Evolutionary conservation across 2,329 filamentous ascomycete species (phyloP).

Genomic region (Trematosphaeria pertusa): DNA sequence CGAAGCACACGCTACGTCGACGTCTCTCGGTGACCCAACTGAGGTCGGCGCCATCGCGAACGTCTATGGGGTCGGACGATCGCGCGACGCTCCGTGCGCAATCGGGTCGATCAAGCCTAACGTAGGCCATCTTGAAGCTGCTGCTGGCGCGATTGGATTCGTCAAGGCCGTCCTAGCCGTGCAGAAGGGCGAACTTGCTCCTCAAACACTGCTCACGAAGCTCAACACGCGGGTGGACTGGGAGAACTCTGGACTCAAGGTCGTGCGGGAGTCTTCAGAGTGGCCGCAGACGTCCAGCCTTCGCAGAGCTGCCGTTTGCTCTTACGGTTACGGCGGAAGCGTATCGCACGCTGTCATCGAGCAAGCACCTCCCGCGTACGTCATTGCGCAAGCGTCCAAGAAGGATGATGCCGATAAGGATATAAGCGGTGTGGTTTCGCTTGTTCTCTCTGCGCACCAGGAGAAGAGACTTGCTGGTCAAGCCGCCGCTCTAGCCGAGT

Average conservation of each 20-base stretch:
- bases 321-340: constrained; percentile 55
- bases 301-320: constrained; percentile 52
- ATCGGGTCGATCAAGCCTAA: constrained; percentile 42
- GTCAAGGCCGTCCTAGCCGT: constrained; percentile 47
- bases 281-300: constrained; percentile 8
- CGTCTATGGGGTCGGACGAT: constrained; percentile 23
- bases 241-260: constrained; percentile 32
- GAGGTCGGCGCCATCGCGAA: constrained; percentile 29
- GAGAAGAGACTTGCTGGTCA: constrained; percentile 35
- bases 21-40: constrained; percentile 40
- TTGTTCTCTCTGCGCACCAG: constrained; percentile 42
- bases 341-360: constrained; percentile 55
- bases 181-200: constrained; percentile 39
- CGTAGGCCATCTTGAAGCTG: constrained; percentile 50
- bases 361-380: constrained; percentile 3
- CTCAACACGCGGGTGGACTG: constrained; percentile 44
- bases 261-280: constrained; percentile 37
- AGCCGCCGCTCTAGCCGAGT: constrained; percentile 28
- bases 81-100: constrained; percentile 7
- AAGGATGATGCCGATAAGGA: not conserved
- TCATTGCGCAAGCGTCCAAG: constrained; percentile 1
- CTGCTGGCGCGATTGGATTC: constrained; percentile 44
- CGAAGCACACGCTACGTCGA: constrained; percentile 53
- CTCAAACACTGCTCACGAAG: constrained; percentile 30
- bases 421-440: constrained; percentile 3